phyloP scores from a whole-genome alignment of 495 filamentous ascomycete genomes.

The Neurospora sp. region DNA sequence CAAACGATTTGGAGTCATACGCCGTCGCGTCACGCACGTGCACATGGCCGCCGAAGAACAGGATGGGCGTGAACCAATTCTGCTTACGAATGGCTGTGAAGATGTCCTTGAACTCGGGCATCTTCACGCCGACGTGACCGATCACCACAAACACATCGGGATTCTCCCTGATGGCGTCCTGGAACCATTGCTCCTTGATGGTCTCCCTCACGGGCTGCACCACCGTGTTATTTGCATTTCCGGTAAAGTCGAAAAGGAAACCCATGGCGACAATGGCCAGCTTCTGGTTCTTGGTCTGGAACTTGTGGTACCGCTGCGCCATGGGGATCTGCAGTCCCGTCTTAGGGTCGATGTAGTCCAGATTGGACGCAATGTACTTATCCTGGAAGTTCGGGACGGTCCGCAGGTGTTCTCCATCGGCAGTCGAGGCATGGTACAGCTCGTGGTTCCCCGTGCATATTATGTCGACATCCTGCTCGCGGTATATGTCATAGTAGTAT shows the following conservation, averaged over 20 bases:
- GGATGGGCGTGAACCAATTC: conserved; percentile 73
- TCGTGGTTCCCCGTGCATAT: conserved; percentile 93
- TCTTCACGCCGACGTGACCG: conserved; percentile 77
- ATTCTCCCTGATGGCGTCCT: conserved; percentile 70
- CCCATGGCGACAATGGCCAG: conserved; percentile 81
- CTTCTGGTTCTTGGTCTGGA: conserved; percentile 78
- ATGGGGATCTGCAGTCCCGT: conserved; percentile 62
- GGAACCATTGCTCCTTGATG: conserved; percentile 81
- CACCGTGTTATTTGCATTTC: conserved; percentile 79
- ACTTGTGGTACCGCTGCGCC: conserved; percentile 73
- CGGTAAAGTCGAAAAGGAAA: conserved; percentile 87
- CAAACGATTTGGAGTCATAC: conserved; percentile 74
- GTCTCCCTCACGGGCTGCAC: conserved; percentile 70
- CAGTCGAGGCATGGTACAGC: conserved; percentile 71
- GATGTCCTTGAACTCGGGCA: conserved; percentile 65
- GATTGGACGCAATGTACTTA: conserved; percentile 78
- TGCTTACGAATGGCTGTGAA: conserved; percentile 68
- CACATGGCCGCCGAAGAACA: conserved; percentile 87
- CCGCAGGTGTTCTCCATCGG: conserved; percentile 60
- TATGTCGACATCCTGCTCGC: conserved; percentile 71
- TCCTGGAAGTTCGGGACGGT: conserved; percentile 72
- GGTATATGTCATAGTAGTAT: conserved; percentile 79
- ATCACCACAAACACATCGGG: conserved; percentile 81
- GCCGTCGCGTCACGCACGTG: conserved; percentile 79
- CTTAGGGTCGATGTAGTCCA: conserved; percentile 72